phyloP scores from a whole-genome alignment of 164 flowering plant genomes.

The Stephania yunnanensis region DNA sequence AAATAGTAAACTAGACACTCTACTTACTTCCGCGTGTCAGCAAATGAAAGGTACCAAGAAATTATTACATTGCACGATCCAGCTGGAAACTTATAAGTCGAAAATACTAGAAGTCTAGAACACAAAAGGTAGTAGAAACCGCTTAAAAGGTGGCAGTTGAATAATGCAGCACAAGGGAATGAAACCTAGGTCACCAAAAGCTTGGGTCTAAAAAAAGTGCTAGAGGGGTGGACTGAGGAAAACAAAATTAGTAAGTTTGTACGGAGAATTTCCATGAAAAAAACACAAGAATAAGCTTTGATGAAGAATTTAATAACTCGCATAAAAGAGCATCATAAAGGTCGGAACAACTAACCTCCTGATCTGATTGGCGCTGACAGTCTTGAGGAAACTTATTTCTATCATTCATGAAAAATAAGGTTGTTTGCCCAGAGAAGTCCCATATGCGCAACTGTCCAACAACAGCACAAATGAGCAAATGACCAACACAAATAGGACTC shows the following conservation, averaged over 20 bases:
- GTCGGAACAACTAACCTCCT: slow-evolving; percentile 33
- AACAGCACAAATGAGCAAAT: slow-evolving; percentile 10
- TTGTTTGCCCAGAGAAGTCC: slow-evolving; percentile 69
- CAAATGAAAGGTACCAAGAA: no score
- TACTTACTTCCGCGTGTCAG: no score
- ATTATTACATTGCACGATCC: no score
- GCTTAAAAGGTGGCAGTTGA: neutral
- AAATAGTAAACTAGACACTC: no score
- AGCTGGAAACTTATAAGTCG: no score
- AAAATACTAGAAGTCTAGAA: no score
- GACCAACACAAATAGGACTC: neutral
- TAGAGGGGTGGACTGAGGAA: neutral
- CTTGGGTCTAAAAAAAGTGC: neutral
- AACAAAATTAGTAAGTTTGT: neutral
- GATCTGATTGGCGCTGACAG: slow-evolving; percentile 27
- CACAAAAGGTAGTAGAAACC: neutral
- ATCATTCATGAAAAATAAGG: slow-evolving; percentile 30
- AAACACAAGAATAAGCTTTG: neutral
- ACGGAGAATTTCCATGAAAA: neutral
- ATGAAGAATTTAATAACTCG: neutral
- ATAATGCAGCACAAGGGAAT: neutral
- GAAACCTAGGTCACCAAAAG: neutral
- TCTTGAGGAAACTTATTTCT: slow-evolving; percentile 23
- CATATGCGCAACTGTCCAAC: slow-evolving; percentile 49
- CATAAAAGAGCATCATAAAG: neutral